Conservation (phyloP, 2,329 filamentous ascomycete species). For the Ampelomyces quisqualis region DNA sequence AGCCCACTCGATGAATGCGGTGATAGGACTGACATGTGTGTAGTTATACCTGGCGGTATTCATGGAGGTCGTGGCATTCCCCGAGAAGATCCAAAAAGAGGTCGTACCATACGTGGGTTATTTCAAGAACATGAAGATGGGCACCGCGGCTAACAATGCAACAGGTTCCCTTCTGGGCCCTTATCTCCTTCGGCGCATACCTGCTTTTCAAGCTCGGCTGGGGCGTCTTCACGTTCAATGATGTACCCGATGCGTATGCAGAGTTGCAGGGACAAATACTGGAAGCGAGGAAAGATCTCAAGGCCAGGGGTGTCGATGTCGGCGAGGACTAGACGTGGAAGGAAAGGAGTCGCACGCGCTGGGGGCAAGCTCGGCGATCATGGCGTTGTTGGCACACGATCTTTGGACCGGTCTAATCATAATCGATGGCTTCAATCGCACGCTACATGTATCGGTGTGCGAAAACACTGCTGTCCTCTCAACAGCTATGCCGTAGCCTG, state of each 20-base stretch:
- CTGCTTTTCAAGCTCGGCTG: constrained; percentile 88
- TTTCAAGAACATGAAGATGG: background rate
- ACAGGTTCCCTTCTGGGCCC: constrained; percentile 87
- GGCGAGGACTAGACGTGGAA: constrained; percentile 55
- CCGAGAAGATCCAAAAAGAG: constrained; percentile 73
- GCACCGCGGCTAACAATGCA: constrained; percentile 9
- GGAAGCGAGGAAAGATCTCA: constrained; percentile 71
- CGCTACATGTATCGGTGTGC: background rate
- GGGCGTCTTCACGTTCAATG: constrained; percentile 95
- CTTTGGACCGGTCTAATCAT: no score
- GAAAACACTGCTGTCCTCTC: background rate
- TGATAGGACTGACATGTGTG: constrained; percentile 16
- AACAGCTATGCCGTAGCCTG: constrained; percentile 31
- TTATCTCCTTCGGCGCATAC: constrained; percentile 88
- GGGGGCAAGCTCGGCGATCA: constrained; percentile 4
- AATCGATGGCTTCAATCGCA: constrained; percentile 14
- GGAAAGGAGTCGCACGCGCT: background rate
- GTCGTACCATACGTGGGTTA: constrained; percentile 82
- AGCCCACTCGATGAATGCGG: constrained; percentile 11
- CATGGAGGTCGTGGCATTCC: constrained; percentile 79
- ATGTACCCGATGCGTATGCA: constrained; percentile 85
- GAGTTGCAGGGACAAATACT: constrained; percentile 87
- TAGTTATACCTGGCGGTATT: constrained; percentile 88
- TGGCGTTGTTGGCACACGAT: background rate
- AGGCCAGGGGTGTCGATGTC: constrained; percentile 72